phyloP scores from a whole-genome alignment of 345 rosid species.

The Heritiera fomes region DNA sequence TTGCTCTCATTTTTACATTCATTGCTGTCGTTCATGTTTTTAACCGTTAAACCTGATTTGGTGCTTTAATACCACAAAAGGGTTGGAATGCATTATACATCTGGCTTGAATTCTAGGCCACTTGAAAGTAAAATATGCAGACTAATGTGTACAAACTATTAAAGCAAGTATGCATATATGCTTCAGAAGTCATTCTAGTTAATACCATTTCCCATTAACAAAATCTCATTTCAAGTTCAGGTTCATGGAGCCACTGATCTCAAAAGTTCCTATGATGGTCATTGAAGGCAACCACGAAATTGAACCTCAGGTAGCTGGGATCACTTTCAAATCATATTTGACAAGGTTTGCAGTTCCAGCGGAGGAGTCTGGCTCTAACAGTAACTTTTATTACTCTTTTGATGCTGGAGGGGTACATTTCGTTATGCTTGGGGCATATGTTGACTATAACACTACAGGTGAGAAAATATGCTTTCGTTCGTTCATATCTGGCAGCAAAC shows the following conservation, averaged over 20 bases:
- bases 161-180: not conserved
- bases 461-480: constrained; percentile 5
- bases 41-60: not conserved
- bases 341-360: constrained; percentile 78
- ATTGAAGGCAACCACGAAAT: constrained; percentile 89
- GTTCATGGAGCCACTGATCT: constrained; percentile 82
- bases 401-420: constrained; percentile 85
- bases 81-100: not conserved
- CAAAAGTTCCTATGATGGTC: constrained; percentile 87
- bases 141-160: not conserved
- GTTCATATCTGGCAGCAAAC: not conserved
- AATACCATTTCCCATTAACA: not conserved
- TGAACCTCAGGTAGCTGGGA: constrained; percentile 67
- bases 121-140: not conserved
- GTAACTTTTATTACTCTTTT: constrained; percentile 81
- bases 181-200: not conserved
- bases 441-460: constrained; percentile 71
- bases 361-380: constrained; percentile 66
- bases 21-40: not conserved
- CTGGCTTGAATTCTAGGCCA: not conserved
- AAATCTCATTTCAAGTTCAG: constrained; percentile 34
- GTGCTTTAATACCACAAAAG: not conserved
- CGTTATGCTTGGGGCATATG: constrained; percentile 83
- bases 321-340: constrained; percentile 71
- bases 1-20: not conserved